Evolutionary conservation across 306 rosid species (phyloP).

Genomic region (Vigna reflexopilosa): DNA sequence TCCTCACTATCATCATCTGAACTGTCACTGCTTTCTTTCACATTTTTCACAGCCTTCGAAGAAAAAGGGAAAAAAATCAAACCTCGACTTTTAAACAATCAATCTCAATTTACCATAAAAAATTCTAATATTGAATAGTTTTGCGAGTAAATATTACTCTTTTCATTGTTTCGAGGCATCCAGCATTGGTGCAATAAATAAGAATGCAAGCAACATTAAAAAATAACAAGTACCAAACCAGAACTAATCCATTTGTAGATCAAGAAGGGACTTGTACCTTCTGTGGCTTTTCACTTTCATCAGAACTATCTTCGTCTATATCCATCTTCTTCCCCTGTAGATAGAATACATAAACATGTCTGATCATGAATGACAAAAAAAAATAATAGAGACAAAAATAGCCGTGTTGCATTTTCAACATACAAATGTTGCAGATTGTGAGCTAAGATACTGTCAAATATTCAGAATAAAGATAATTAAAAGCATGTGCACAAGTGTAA

Average conservation of each 20-base stretch:
- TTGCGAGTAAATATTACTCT: too few species aligned
- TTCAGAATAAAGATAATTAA: neutral
- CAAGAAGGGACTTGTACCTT: constrained; percentile 25
- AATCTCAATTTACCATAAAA: too few species aligned
- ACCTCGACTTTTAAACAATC: neutral
- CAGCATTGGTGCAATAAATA: neutral
- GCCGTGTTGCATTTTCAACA: neutral
- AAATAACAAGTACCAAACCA: neutral
- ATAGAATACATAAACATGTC: neutral
- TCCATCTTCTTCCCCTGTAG: constrained; percentile 59
- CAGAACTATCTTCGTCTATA: constrained; percentile 58
- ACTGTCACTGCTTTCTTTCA: constrained; percentile 38
- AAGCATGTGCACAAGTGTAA: too few species aligned
- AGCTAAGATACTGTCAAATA: too few species aligned
- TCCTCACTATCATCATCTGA: constrained; percentile 54
- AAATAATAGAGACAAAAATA: too few species aligned
- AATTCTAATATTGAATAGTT: too few species aligned
- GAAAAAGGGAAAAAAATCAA: neutral
- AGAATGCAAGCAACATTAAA: neutral
- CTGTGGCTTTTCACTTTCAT: constrained; percentile 58
- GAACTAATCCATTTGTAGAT: neutral
- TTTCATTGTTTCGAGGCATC: too few species aligned
- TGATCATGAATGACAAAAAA: too few species aligned
- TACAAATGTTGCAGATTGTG: neutral
- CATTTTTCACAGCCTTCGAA: constrained; percentile 41